Conservation (phyloP, 306 rosid species). For the Ceratonia siliqua region DNA sequence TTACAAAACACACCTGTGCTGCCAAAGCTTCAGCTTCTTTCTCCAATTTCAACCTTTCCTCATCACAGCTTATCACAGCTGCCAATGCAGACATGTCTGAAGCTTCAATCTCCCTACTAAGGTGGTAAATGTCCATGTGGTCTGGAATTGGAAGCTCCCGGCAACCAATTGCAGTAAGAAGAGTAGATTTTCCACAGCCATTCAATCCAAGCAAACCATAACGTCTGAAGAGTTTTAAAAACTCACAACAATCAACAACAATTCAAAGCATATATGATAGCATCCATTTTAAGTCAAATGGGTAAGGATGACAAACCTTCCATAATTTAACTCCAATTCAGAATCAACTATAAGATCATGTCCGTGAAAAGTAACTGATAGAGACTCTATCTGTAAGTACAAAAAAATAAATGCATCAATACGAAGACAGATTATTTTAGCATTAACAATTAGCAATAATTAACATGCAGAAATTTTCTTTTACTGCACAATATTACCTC, state of each 20-base stretch:
- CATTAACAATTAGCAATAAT: constrained; percentile 5
- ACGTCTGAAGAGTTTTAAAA: constrained; percentile 54
- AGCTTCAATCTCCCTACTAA: constrained; percentile 90
- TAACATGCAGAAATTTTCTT: constrained; percentile 9
- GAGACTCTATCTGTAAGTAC: constrained; percentile 80
- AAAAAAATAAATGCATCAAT: constrained; percentile 20
- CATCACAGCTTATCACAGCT: constrained; percentile 92
- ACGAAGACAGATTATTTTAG: neutral
- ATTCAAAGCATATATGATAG: neutral
- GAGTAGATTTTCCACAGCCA: constrained; percentile 97
- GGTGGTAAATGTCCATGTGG: constrained; percentile 95
- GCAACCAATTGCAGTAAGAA: constrained; percentile 75
- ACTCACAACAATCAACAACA: constrained; percentile 24
- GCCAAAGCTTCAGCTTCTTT: constrained; percentile 68
- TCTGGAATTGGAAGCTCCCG: constrained; percentile 98
- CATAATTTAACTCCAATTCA: constrained; percentile 93
- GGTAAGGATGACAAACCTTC: constrained; percentile 62
- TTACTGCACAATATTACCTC: constrained; percentile 24
- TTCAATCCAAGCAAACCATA: constrained; percentile 95
- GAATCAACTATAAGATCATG: constrained; percentile 94
- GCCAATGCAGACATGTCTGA: constrained; percentile 93
- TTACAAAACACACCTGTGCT: constrained; percentile 45
- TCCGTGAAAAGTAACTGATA: constrained; percentile 94
- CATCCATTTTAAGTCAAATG: neutral
- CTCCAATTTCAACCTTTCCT: constrained; percentile 88